phyloP scores from a whole-genome alignment of 1,139 yeast species.

The Taphrina deformans region DNA sequence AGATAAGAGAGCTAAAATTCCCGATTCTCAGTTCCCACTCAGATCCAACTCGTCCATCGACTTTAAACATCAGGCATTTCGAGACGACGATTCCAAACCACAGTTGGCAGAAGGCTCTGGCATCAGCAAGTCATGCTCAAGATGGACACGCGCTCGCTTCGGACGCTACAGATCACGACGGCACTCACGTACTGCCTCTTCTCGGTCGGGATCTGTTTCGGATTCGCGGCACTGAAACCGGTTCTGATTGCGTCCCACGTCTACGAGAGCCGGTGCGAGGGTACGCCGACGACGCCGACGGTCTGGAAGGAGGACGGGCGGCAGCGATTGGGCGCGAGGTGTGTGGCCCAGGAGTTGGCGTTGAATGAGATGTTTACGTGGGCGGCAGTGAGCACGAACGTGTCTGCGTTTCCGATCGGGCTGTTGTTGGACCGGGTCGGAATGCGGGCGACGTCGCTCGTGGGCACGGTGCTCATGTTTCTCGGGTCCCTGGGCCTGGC shows the following conservation, averaged over 20 bases:
- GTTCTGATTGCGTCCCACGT: conserved; percentile 73
- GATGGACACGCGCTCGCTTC: not conserved
- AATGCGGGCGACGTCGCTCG: conserved; percentile 73
- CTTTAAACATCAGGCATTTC: too few species aligned
- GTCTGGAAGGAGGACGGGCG: conserved; percentile 38
- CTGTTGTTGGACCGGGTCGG: conserved; percentile 73
- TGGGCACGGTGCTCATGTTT: conserved; percentile 63
- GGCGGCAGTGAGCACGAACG: conserved; percentile 85
- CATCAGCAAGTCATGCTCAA: too few species aligned
- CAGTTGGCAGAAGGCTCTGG: too few species aligned
- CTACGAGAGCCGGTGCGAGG: conserved; percentile 64
- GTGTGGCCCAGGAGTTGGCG: conserved; percentile 75
- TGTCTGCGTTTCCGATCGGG: conserved; percentile 80
- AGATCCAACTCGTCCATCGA: not conserved
- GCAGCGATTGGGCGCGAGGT: conserved; percentile 43
- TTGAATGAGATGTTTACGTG: conserved; percentile 78
- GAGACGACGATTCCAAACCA: too few species aligned
- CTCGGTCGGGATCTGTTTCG: conserved; percentile 92
- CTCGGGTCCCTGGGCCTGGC: conserved; percentile 56
- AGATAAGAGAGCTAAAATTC: not conserved
- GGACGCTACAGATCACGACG: conserved; percentile 57
- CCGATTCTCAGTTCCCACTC: not conserved
- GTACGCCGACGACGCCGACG: conserved; percentile 27
- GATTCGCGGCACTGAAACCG: conserved; percentile 91
- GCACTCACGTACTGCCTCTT: conserved; percentile 83